Percentiles rank a stretch among this genome's conserved stretches.
Evolutionary conservation across 306 rosid genomes (phyloP).

Genomic region (Glycine latifolia): DNA sequence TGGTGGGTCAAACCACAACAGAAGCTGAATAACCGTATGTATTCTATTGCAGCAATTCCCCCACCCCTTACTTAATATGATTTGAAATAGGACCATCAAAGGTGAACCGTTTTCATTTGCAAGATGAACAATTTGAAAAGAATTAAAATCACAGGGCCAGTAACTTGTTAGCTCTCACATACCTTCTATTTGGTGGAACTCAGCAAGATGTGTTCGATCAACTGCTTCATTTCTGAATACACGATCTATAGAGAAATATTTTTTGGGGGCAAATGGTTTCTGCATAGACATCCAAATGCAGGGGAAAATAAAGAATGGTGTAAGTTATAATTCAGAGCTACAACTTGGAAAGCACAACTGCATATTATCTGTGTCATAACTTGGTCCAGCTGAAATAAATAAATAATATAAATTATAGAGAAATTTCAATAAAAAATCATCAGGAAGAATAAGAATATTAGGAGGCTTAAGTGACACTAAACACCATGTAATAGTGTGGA

Average conservation of each 20-base stretch:
- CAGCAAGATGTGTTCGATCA: constrained; percentile 98
- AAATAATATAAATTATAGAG: neutral
- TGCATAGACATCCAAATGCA: constrained; percentile 50
- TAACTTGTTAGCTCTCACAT: constrained; percentile 37
- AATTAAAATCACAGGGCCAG: constrained; percentile 1
- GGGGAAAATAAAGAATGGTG: neutral
- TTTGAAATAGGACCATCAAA: constrained; percentile 11
- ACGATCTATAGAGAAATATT: constrained; percentile 94
- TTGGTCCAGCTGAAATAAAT: neutral
- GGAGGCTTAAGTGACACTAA: constrained; percentile 22
- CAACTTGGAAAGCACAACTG: constrained; percentile 15
- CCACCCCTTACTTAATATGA: neutral
- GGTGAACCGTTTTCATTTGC: constrained; percentile 9
- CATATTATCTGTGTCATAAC: constrained; percentile 9
- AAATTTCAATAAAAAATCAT: constrained; percentile 27
- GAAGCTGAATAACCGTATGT: neutral
- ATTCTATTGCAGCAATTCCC: neutral
- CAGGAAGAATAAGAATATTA: neutral
- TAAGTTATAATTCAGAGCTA: constrained; percentile 3
- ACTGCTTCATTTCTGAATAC: constrained; percentile 99
- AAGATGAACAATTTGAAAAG: constrained; percentile 25
- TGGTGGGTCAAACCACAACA: neutral
- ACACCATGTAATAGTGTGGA: constrained; percentile 23
- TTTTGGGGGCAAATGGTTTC: constrained; percentile 89
- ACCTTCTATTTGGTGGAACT: constrained; percentile 99